phyloP scores from a whole-genome alignment of 345 rosid genomes.

The Cochlearia excelsa region DNA sequence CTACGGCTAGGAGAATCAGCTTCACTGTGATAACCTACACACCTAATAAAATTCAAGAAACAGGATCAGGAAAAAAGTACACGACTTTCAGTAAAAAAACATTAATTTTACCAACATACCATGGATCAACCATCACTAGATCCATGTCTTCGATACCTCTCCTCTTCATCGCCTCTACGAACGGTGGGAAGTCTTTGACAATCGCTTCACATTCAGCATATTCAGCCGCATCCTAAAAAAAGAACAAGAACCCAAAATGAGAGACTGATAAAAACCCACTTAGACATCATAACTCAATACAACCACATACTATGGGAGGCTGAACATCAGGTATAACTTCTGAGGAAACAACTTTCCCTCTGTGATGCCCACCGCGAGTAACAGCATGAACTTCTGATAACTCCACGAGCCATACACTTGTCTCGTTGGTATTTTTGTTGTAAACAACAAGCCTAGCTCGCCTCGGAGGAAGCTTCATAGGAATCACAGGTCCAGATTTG shows the following conservation, averaged over 20 bases:
- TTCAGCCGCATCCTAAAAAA: conserved; percentile 66
- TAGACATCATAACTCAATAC: background rate
- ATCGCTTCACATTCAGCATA: conserved; percentile 92
- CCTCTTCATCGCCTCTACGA: conserved; percentile 82
- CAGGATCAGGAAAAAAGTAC: no score
- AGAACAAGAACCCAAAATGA: background rate
- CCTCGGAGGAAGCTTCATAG: conserved; percentile 84
- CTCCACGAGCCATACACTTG: conserved; percentile 79
- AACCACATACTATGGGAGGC: conserved; percentile 75
- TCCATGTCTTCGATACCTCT: conserved; percentile 95
- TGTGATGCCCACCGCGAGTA: conserved; percentile 89
- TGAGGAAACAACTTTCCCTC: conserved; percentile 85
- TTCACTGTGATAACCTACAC: conserved; percentile 77
- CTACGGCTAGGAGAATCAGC: conserved; percentile 82
- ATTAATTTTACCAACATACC: conserved; percentile 40
- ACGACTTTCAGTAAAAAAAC: no score
- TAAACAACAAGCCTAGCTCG: conserved; percentile 79
- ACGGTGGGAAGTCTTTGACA: conserved; percentile 76
- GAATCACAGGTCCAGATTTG: conserved; percentile 74
- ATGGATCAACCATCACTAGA: conserved; percentile 86
- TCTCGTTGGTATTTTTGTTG: conserved; percentile 78
- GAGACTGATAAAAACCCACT: background rate
- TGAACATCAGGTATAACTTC: conserved; percentile 75
- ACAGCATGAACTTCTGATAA: conserved; percentile 89
- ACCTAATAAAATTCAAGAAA: conserved; percentile 39